Percentiles rank a stretch among this genome's conserved stretches.
These are phyloP conservation scores for Apiospora marii DNA, from an alignment of 2,329 filamentous ascomycete species.

Conservation along the genomic window DNA sequence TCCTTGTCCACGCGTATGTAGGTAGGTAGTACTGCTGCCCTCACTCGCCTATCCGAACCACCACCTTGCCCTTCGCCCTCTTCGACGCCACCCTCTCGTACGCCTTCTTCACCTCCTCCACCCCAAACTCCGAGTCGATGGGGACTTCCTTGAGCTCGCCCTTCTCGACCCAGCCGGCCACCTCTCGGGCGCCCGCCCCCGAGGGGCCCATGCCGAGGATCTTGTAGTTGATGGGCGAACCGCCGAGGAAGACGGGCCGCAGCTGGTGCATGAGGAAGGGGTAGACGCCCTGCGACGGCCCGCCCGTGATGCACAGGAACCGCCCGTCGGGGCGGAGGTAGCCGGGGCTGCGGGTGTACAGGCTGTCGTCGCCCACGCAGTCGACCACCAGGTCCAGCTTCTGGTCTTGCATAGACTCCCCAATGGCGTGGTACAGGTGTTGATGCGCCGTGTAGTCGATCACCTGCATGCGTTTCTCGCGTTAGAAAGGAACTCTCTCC, in stretches of 20 bases:
- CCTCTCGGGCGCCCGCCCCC: conserved; percentile 37
- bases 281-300: conserved; percentile 38
- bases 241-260: conserved; percentile 41
- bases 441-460: conserved; percentile 28
- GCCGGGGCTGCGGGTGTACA: conserved; percentile 21
- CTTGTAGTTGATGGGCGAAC: conserved; percentile 41
- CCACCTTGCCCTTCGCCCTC: conserved; percentile 44
- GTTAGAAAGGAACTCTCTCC: background rate
- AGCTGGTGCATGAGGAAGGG: conserved; percentile 44
- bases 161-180: conserved; percentile 37
- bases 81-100: conserved; percentile 43
- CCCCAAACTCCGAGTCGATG: conserved; percentile 42
- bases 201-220: conserved; percentile 41
- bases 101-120: conserved; percentile 42
- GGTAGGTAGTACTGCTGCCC: background rate
- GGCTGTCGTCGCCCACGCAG: conserved; percentile 25
- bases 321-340: conserved; percentile 25
- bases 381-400: conserved; percentile 28
- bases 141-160: conserved; percentile 39
- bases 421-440: conserved; percentile 19
- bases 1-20: background rate
- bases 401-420: background rate
- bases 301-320: conserved; percentile 45
- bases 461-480: conserved; percentile 21
- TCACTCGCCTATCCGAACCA: conserved; percentile 37